Percentiles rank a stretch among this genome's conserved stretches.
These are phyloP conservation scores for Plectranthus barbatus DNA, from an alignment of 257 asterid species.

Conservation along the genomic window DNA sequence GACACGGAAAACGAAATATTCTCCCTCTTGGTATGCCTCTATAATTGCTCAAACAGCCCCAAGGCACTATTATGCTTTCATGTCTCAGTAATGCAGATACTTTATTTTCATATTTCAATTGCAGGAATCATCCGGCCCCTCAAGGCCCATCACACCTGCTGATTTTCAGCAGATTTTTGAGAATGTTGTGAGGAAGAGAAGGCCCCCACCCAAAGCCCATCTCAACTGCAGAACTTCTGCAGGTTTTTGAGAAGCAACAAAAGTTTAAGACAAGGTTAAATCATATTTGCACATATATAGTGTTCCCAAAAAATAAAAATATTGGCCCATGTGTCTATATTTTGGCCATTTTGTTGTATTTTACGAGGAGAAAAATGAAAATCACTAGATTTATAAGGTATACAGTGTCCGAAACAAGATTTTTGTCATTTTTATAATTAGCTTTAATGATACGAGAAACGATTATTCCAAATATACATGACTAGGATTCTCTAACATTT, in stretches of 20 bases:
- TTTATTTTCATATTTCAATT: not conserved
- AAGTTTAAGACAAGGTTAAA: too few relatives aligned
- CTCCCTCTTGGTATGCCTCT: constrained; percentile 51
- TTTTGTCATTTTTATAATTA: too few relatives aligned
- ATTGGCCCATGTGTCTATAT: too few relatives aligned
- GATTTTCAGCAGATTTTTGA: constrained; percentile 68
- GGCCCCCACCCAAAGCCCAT: not conserved
- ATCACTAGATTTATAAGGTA: too few relatives aligned
- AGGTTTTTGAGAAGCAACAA: not conserved
- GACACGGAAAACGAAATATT: constrained; percentile 79
- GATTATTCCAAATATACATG: too few relatives aligned
- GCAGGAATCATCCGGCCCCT: constrained; percentile 55
- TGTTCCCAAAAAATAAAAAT: too few relatives aligned
- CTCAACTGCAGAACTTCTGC: not conserved
- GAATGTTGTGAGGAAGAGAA: constrained; percentile 68
- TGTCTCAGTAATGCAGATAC: not conserved
- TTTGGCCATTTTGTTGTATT: too few relatives aligned
- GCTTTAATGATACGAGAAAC: too few relatives aligned
- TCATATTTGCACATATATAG: too few relatives aligned
- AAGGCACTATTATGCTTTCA: not conserved
- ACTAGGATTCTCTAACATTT: too few relatives aligned
- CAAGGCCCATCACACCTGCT: constrained; percentile 58
- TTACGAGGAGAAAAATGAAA: too few relatives aligned
- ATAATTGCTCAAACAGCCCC: not conserved
- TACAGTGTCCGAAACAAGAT: too few relatives aligned